Percentiles rank a stretch among this genome's conserved stretches.
Evolutionary conservation across 140 eudicot genomes (phyloP).

Genomic region (Cichorium intybus): DNA sequence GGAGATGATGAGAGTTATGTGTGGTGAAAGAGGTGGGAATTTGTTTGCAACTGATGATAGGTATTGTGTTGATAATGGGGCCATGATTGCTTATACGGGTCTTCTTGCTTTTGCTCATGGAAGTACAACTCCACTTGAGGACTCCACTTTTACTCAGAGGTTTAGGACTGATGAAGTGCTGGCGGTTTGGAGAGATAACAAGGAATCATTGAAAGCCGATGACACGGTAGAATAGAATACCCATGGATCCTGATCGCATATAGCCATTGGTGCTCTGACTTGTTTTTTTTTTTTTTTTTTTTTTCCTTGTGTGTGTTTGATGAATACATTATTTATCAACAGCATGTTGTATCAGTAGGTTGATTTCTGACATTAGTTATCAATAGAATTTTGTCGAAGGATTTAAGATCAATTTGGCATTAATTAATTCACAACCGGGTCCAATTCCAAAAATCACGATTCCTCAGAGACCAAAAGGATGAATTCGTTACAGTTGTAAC

Average conservation of each 20-base stretch:
- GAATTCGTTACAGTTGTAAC: no score
- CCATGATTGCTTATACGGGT: conserved; percentile 97
- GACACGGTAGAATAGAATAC: conserved; percentile 6
- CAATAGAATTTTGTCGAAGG: no score
- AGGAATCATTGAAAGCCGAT: conserved; percentile 24
- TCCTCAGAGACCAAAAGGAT: no score
- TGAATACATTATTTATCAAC: not conserved
- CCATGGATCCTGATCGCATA: not conserved
- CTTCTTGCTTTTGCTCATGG: conserved; percentile 85
- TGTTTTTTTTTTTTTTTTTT: not conserved
- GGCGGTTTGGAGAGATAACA: conserved; percentile 78
- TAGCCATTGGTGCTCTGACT: not conserved
- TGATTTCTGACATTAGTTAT: no score
- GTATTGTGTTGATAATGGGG: conserved; percentile 94
- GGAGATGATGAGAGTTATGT: conserved; percentile 95
- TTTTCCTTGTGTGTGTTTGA: not conserved
- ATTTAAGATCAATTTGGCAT: no score
- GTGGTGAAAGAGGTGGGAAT: conserved; percentile 85
- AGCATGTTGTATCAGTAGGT: not conserved
- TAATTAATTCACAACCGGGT: no score
- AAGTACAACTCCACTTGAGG: conserved; percentile 66
- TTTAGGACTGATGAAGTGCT: conserved; percentile 95
- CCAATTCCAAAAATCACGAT: no score
- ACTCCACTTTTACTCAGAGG: conserved; percentile 87
- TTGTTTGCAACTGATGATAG: conserved; percentile 87